phyloP scores from a whole-genome alignment of 2,329 filamentous ascomycete species.

The Penicillium sp. region DNA sequence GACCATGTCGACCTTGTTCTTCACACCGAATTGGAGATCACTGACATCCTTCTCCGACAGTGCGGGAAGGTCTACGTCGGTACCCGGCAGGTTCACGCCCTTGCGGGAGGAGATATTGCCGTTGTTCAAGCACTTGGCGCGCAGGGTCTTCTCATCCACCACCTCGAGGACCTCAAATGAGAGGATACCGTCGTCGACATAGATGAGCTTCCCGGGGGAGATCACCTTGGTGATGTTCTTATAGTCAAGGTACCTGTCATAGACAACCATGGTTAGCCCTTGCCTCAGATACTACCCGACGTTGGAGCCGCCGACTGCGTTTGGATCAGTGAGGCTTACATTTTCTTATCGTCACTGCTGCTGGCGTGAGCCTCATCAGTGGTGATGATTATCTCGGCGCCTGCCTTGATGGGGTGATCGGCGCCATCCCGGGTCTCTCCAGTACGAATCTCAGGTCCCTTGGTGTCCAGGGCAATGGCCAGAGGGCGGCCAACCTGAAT shows the following conservation, averaged over 20 bases:
- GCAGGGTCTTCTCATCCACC: conserved; percentile 81
- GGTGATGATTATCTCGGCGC: conserved; percentile 87
- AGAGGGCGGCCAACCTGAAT: conserved; percentile 74
- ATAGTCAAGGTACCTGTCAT: conserved; percentile 84
- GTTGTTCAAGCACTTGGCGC: conserved; percentile 86
- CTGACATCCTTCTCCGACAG: conserved; percentile 97
- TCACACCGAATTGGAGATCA: conserved; percentile 90
- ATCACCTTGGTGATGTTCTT: conserved; percentile 99
- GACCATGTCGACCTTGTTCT: conserved; percentile 98
- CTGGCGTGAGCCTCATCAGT: conserved; percentile 90
- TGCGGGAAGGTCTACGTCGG: conserved; percentile 93
- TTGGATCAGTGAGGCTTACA: too few relatives aligned
- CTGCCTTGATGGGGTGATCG: conserved; percentile 75
- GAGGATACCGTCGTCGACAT: conserved; percentile 96
- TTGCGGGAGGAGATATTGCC: conserved; percentile 98
- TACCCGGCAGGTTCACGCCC: conserved; percentile 98
- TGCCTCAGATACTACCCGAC: not conserved
- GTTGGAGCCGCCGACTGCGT: not conserved
- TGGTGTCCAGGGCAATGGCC: conserved; percentile 85
- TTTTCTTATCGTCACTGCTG: conserved; percentile 80
- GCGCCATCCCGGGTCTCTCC: conserved; percentile 65
- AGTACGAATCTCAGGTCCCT: conserved; percentile 82
- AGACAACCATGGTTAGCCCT: conserved; percentile 12
- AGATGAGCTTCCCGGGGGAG: conserved; percentile 81
- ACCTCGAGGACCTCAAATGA: conserved; percentile 90